Base-by-base conservation (phyloP, 305 asterid species). In the Fraxinus ornus region DNA sequence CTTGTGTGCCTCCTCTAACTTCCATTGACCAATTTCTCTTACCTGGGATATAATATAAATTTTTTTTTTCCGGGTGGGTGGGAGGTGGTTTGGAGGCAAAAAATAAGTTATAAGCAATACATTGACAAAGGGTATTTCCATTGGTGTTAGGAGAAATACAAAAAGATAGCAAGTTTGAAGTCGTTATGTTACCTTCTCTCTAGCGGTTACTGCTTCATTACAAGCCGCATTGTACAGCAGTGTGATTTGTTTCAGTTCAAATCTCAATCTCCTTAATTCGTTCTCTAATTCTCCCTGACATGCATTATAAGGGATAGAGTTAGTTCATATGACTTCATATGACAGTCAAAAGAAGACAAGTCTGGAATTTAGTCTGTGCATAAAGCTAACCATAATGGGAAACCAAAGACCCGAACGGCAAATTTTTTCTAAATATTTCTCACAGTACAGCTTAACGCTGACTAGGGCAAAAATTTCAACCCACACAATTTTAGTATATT, bases 11-110 rank as follows among this genome's bases (percentile, higher is more conserved):
- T 81, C 85, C 62, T 80, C 83, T 26, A 35, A 39, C 79, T 84
- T 86, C 87, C 83, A 35, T 28, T 81, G 82, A 32, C 52, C 37
- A 78, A 78, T 70, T 19, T 81, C 89, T 78, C 81, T 86, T 75
- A 60, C 87, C 89, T 86, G 76, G 39, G 41, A 66, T 36, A 21
- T 73, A 55, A 76, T 39, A 62, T 36, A 19, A 19, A 3, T 76
- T 5, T 33, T 47, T 75, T 21, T 24, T 77, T 77, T 49, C 8
- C 9, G 10, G 41, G 41, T 76, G 8, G 8, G 75, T 1, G 10
- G 74, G 74, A n/a, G 41, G 39, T 3, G 55, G 55, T 44, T 44
- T 3, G 36, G 37, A 19, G 37, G 75, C 66, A 55, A n/a, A 55
- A 22, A 19, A 8, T 60, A 60, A 60, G 70, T 60, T 7, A 24